A percentile compares a stretch with the other conserved stretches of the same genome.
phyloP scores from a whole-genome alignment of 1,284 basidiomycete genomes.

The Stygiomarasmius scandens region DNA sequence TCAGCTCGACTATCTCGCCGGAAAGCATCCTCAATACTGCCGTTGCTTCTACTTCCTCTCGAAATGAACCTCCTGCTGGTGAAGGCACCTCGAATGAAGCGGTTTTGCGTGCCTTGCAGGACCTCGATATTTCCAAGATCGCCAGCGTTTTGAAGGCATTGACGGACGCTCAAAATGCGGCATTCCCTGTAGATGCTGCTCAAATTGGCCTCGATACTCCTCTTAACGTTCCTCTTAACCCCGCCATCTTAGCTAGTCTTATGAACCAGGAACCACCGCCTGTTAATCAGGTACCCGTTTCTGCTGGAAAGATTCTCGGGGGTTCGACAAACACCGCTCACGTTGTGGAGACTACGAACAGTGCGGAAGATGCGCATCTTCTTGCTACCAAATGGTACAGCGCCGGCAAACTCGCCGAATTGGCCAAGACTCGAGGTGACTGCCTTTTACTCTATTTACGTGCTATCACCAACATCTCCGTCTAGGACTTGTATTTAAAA shows the following conservation, averaged over 20 bases:
- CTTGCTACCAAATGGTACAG: constrained; percentile 77
- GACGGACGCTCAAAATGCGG: constrained; percentile 49
- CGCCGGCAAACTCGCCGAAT: constrained; percentile 62
- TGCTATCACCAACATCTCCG: constrained; percentile 1
- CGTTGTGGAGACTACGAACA: constrained; percentile 10
- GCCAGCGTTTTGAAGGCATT: constrained; percentile 64
- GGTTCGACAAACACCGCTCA: constrained; percentile 1
- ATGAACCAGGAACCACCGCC: constrained; percentile 29
- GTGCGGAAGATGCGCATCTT: constrained; percentile 48
- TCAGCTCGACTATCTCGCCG: constrained; percentile 5
- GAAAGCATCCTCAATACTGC: background rate
- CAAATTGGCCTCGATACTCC: too few species aligned
- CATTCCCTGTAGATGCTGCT: constrained; percentile 42
- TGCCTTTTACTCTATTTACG: constrained; percentile 5
- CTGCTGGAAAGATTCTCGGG: constrained; percentile 12
- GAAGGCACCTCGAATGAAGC: constrained; percentile 72
- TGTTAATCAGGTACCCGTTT: constrained; percentile 23
- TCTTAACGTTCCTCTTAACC: background rate
- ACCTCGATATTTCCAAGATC: constrained; percentile 71
- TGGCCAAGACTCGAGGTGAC: constrained; percentile 68
- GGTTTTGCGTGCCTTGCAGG: constrained; percentile 68
- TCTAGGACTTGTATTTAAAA: constrained; percentile 78
- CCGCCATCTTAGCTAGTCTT: constrained; percentile 26
- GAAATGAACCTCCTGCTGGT: constrained; percentile 33
- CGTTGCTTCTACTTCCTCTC: constrained; percentile 23